These are phyloP conservation scores for Aspergillus nanangensis DNA, from an alignment of 495 filamentous ascomycete species.

Conservation along the genomic window DNA sequence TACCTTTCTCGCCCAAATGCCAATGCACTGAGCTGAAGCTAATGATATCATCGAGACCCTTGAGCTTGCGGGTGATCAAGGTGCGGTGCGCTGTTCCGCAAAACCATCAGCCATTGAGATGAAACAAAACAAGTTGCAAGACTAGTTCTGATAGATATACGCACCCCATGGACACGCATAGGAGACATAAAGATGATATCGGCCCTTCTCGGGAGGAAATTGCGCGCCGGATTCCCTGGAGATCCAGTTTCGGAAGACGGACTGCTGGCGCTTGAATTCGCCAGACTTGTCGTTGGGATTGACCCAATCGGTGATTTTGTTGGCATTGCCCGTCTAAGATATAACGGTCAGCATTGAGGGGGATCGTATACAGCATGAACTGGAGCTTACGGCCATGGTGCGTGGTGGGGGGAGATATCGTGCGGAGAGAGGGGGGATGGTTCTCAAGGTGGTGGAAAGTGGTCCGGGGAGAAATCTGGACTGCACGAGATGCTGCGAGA, in stretches of 20 bases:
- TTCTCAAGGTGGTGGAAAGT: slow-evolving; percentile 11
- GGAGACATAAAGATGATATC: slow-evolving; percentile 70
- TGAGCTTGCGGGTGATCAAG: slow-evolving; percentile 61
- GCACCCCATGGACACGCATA: slow-evolving; percentile 71
- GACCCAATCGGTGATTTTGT: slow-evolving; percentile 79
- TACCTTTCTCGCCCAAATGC: slow-evolving; percentile 60
- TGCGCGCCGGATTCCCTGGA: slow-evolving; percentile 57
- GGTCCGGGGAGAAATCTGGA: slow-evolving; percentile 12
- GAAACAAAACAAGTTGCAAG: not conserved
- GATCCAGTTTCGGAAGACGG: slow-evolving; percentile 68
- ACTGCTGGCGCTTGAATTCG: slow-evolving; percentile 82
- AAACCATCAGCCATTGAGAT: not conserved
- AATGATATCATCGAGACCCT: slow-evolving; percentile 64
- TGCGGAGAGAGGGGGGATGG: slow-evolving; percentile 19
- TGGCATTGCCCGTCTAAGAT: slow-evolving; percentile 27
- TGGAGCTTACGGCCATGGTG: slow-evolving; percentile 37
- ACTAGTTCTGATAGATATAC: slow-evolving; percentile 6
- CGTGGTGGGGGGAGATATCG: slow-evolving; percentile 10
- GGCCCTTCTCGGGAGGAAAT: slow-evolving; percentile 62
- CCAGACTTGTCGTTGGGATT: slow-evolving; percentile 66
- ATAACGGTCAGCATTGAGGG: not conserved
- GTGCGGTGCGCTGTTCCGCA: slow-evolving; percentile 52
- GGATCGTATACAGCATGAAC: not conserved
- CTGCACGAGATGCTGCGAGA: slow-evolving; percentile 17
- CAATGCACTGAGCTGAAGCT: slow-evolving; percentile 64